Percentiles rank a stretch among this genome's conserved stretches.
Evolutionary conservation across 78 protist species (phyloP).

Genomic region (Anaeramoeba flamelloides): DNA sequence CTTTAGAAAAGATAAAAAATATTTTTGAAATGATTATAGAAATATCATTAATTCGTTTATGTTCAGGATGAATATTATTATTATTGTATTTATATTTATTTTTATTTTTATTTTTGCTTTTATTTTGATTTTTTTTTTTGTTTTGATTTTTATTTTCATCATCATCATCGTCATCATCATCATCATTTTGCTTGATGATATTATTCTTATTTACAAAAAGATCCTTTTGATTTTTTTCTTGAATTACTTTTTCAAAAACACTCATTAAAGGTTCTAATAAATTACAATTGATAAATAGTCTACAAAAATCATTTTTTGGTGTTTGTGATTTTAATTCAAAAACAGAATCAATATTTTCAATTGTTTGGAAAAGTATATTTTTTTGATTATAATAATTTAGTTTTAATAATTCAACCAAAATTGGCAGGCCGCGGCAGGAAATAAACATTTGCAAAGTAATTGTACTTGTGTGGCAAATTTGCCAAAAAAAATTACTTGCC

Average conservation of each 20-base stretch:
- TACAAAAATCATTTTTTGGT: conserved; percentile 65
- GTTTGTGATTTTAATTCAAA: conserved; percentile 45
- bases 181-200: too few species aligned
- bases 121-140: too few species aligned
- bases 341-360: conserved; percentile 45
- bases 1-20: conserved; percentile 41
- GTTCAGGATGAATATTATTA: too few species aligned
- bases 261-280: conserved; percentile 22
- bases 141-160: too few species aligned
- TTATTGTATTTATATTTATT: too few species aligned
- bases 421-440: conserved; percentile 62
- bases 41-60: too few species aligned
- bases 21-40: too few species aligned
- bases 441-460: conserved; percentile 60
- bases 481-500: conserved; percentile 42
- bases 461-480: conserved; percentile 36
- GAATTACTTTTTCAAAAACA: conserved; percentile 14
- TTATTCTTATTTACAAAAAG: too few species aligned
- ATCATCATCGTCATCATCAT: too few species aligned
- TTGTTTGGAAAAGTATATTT: conserved; percentile 28
- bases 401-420: conserved; percentile 40
- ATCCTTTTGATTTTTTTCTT: too few species aligned
- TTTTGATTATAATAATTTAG: conserved; percentile 18
- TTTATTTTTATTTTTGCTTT: too few species aligned
- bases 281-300: conserved; percentile 39